Conservation (phyloP, 345 rosid genomes). For the Hypericum androsaemum region DNA sequence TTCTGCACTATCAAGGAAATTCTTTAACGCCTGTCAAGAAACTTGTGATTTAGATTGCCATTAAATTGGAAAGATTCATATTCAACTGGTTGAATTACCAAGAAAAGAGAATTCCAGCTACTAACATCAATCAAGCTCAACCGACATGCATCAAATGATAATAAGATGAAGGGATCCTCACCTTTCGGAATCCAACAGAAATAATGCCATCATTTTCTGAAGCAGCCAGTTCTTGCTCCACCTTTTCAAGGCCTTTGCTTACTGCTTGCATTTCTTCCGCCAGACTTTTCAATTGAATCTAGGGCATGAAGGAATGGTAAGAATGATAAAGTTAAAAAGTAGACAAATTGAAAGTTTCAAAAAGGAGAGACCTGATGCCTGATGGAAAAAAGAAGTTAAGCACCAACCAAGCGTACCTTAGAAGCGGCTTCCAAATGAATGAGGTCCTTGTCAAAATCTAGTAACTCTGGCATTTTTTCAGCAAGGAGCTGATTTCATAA, state of each 20-base stretch:
- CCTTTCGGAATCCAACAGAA: constrained; percentile 81
- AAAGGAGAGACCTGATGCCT: background rate
- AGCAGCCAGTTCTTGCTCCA: constrained; percentile 73
- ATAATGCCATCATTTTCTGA: constrained; percentile 80
- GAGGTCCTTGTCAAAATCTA: constrained; percentile 86
- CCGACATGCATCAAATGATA: background rate
- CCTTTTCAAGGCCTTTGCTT: constrained; percentile 90
- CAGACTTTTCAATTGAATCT: constrained; percentile 90
- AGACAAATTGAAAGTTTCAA: too few species aligned
- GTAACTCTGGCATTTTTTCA: constrained; percentile 89
- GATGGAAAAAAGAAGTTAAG: constrained; percentile 9
- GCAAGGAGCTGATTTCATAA: constrained; percentile 48
- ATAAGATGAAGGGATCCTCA: constrained; percentile 22
- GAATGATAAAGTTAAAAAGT: too few species aligned
- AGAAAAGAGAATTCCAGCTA: background rate
- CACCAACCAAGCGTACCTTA: constrained; percentile 41
- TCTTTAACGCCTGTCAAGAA: constrained; percentile 51
- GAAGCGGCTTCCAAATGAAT: constrained; percentile 90
- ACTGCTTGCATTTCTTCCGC: constrained; percentile 99
- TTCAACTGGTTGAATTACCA: too few species aligned
- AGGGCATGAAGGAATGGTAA: background rate
- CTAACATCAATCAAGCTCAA: background rate
- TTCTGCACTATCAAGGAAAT: constrained; percentile 82
- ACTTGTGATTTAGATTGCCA: constrained; percentile 4
- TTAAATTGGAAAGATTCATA: background rate